Conservation (phyloP, 768 basidiomycete species). For the Leccinum variicolor region DNA sequence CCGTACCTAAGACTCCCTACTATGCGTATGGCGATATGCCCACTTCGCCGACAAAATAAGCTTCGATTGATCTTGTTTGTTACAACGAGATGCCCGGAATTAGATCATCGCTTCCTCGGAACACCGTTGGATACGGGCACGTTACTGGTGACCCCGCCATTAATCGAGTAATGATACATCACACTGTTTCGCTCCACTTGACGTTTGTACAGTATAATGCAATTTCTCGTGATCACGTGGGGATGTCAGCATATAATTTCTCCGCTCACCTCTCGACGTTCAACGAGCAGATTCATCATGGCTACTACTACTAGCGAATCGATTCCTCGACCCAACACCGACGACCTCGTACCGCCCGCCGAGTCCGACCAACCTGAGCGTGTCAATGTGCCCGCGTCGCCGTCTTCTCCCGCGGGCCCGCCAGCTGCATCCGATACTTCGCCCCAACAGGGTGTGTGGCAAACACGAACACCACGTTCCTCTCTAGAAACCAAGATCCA, state of each 20-base stretch:
- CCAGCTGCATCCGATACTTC: conserved; percentile 27
- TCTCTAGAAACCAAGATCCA: neutral
- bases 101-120: neutral
- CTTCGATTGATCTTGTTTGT: neutral
- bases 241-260: neutral
- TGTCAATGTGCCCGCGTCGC: neutral
- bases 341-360: neutral
- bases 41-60: neutral
- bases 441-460: conserved; percentile 38
- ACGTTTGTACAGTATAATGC: neutral
- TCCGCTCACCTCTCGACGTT: too few relatives aligned
- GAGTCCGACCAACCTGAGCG: conserved; percentile 4
- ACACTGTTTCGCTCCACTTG: neutral
- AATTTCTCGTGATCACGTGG: conserved; percentile 18
- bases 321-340: neutral
- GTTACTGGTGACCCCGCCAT: neutral
- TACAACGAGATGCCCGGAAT: neutral
- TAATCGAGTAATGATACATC: neutral
- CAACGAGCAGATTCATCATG: conserved; percentile 3
- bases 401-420: conserved; percentile 26
- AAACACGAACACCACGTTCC: neutral
- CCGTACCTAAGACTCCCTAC: conserved; percentile 11
- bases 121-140: neutral
- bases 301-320: conserved; percentile 1
- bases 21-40: too few relatives aligned